Evolutionary conservation across 495 filamentous ascomycete genomes (phyloP), one percentile per base, ranked within the genome.

Genomic region (Aspergillus conjunctus): DNA sequence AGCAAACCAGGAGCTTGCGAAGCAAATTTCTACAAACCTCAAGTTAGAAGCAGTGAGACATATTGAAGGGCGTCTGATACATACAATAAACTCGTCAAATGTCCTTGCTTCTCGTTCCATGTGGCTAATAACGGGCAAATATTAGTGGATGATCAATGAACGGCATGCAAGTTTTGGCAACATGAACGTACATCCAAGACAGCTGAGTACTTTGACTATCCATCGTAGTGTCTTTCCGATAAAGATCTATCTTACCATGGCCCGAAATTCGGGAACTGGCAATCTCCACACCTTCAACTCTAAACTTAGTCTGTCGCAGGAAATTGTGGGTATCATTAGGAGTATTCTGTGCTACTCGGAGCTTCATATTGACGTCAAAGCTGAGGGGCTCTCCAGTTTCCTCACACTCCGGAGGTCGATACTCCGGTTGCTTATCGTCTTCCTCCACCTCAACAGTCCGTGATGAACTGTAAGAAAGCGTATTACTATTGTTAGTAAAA

Each of bases 81-180:
- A 9, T 21, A 53, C 51, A 53, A 37, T 34, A 20, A 53, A 53
- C n/a, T 53, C 51, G 7, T 53, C 51, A 30, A 53, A 53, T 30
- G 26, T 37, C 17, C 51, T 15, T 37, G 20, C 31, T 7, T 53
- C 20, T n/a, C 30, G 26, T 37, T 53, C 51, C 51, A 53, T 17
- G 15, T 53, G 51, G 30, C 51, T 53, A 30, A 15, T 5, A 34
- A 30, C 17, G 26, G 26, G 26, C 8, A 14, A 41, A 14, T 41
- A n/a, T 41, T n/a, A 41, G 37, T 9, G 9, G 37, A 11, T 14
- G 15, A 41, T 11, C 37, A 41, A 41, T 11, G 15, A 14, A 37
- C 34, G 34, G 14, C 11, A n/a, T 14, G 15, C 6, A 11, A 41
- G 37, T 31, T 51, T 26, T 6, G 21, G n/a, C 11, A 41, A n/a